Evolutionary conservation across 495 filamentous ascomycete genomes (phyloP), one percentile per base, ranked within the genome.

Genomic region (Penicillium longicatenatum): DNA sequence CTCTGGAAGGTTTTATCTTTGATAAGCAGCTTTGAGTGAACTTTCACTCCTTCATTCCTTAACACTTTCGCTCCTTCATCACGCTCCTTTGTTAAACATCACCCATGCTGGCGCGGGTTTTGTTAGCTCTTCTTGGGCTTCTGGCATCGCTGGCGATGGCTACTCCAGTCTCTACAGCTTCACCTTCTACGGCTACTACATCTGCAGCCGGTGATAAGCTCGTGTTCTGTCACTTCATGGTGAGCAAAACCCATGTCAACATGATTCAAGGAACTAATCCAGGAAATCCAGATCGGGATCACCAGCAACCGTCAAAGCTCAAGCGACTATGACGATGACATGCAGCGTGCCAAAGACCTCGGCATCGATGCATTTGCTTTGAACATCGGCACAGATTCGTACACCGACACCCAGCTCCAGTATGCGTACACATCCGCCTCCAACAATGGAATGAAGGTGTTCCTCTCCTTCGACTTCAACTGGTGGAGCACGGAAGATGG

Each of bases 211-310:
- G 54, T 16, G 66, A 76, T 12, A 68, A 57, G 30, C 67, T 85
- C 29, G 83, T 85, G 6, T 85, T 86, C 62, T 75, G 72, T 55
- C 83, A 86, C 64, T 86, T 85, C 65, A 84, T 85, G 79, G 82
- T 84, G 63, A 57, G 77, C 33, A 46, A n/a, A 58, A 6, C 35
- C 16, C 1, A 37, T 37, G 20, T 10, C 12, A 37, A 20, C 8
- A 19, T 6, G 44, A 35, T 10, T 21, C 6, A 21, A 22, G 8
- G 7, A 4, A 22, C 20, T 46, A 16, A 46, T 31, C 12, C 0
- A 46, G 2, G 1, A 17, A n/a, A 8, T 59, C 44, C 50, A 83
- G 82, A 77, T 86, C 33, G 83, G 83, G 35, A 83, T 84, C 33
- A 68, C 74, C 21, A 73, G 75, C 56, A 75, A 80, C 55, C 79